These are phyloP conservation scores for Trypanosoma melophagium DNA, from an alignment of 208 protist genomes.

Conservation along the genomic window DNA sequence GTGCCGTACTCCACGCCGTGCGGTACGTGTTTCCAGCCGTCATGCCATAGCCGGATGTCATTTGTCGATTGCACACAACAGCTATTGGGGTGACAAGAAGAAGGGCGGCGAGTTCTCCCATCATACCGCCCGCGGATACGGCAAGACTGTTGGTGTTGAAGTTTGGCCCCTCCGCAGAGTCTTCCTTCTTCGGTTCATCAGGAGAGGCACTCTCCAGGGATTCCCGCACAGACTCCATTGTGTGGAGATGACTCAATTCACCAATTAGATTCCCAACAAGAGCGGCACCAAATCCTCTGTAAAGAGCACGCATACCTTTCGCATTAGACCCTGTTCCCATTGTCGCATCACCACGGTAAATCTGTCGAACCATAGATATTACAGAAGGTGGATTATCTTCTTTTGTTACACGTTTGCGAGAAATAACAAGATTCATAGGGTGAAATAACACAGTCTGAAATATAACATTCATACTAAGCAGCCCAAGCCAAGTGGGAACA, in stretches of 20 bases:
- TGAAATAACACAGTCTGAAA: constrained; percentile 79
- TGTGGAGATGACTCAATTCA: constrained; percentile 74
- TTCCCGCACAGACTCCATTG: constrained; percentile 73
- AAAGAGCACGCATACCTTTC: constrained; percentile 52
- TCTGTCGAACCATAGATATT: constrained; percentile 36
- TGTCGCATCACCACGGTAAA: constrained; percentile 50
- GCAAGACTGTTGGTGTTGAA: constrained; percentile 46
- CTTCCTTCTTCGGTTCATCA: not conserved
- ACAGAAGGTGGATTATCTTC: constrained; percentile 57
- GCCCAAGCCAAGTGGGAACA: constrained; percentile 71
- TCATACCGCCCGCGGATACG: constrained; percentile 68
- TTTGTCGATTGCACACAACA: constrained; percentile 77
- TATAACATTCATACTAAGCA: constrained; percentile 61
- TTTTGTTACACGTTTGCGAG: constrained; percentile 76
- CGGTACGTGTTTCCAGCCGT: constrained; percentile 49
- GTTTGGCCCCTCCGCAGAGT: constrained; percentile 12
- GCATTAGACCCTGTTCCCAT: constrained; percentile 30
- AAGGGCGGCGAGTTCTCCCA: constrained; percentile 63
- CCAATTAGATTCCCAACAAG: constrained; percentile 70
- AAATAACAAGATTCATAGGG: constrained; percentile 72
- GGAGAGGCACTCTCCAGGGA: constrained; percentile 26
- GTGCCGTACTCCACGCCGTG: constrained; percentile 36
- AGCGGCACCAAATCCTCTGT: constrained; percentile 75
- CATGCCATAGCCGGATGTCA: constrained; percentile 84
- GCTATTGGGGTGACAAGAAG: constrained; percentile 64